Evolutionary conservation across 1,139 yeast species (phyloP).

Genomic region (Suhomyces choctaworum): DNA sequence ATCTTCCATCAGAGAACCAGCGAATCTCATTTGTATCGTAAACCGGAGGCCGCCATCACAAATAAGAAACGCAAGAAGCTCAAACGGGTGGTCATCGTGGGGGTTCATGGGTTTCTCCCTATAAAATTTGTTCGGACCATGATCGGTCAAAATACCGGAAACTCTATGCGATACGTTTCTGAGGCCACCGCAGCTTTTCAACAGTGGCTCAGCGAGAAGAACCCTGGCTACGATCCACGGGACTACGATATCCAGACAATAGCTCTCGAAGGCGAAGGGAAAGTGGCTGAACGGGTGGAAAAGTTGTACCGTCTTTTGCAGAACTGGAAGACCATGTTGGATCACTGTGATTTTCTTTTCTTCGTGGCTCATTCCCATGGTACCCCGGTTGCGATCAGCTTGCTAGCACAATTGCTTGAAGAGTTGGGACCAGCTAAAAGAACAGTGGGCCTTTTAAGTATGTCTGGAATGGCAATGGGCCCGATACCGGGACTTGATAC

Average conservation of each 20-base stretch:
- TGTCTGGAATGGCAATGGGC: slow-evolving; percentile 49
- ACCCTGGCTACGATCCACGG: slow-evolving; percentile 21
- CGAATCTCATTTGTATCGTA: slow-evolving; percentile 38
- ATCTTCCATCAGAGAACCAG: slow-evolving; percentile 29
- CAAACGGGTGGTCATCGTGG: slow-evolving; percentile 44
- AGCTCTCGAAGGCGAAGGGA: slow-evolving; percentile 56
- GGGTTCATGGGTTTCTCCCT: slow-evolving; percentile 56
- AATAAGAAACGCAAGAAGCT: slow-evolving; percentile 19
- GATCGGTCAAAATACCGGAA: slow-evolving; percentile 51
- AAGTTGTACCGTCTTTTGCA: slow-evolving; percentile 35
- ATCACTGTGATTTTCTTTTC: slow-evolving; percentile 43
- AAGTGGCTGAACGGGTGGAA: slow-evolving; percentile 41
- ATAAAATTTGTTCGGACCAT: slow-evolving; percentile 47
- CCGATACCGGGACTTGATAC: slow-evolving; percentile 47
- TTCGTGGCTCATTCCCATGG: slow-evolving; percentile 49
- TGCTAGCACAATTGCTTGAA: slow-evolving; percentile 37
- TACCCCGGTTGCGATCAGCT: slow-evolving; percentile 44
- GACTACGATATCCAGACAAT: slow-evolving; percentile 43
- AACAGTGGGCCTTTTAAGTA: slow-evolving; percentile 43
- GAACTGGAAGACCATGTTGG: slow-evolving; percentile 44
- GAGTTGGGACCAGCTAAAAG: slow-evolving; percentile 12
- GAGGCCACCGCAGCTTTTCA: slow-evolving; percentile 39
- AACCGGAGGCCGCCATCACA: slow-evolving; percentile 16
- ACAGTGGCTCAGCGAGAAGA: slow-evolving; percentile 38
- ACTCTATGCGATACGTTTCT: slow-evolving; percentile 35